Percentiles rank a stretch among this genome's conserved stretches.
Conservation (phyloP, 257 asterid genomes). For the Coffea canephora region DNA sequence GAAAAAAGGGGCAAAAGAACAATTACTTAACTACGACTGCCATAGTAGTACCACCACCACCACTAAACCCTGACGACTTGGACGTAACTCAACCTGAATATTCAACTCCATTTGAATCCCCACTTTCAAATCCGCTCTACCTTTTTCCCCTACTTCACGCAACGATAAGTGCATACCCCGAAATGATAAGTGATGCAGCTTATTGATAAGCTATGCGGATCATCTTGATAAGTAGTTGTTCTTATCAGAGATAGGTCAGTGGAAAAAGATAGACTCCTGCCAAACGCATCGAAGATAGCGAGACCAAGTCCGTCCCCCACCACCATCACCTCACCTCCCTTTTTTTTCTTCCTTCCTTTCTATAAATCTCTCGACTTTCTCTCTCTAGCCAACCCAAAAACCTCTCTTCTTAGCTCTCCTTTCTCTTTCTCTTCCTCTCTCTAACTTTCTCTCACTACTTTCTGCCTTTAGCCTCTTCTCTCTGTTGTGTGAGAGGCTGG, state of each 20-base stretch:
- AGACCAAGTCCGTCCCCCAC: conserved; percentile 82
- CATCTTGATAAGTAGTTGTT: fast-evolving
- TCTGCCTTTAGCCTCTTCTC: conserved; percentile 20
- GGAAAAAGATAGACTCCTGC: conserved; percentile 67
- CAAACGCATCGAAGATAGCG: conserved; percentile 96
- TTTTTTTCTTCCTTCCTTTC: conserved; percentile 22
- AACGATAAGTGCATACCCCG: conserved; percentile 10
- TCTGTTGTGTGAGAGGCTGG: conserved; percentile 5
- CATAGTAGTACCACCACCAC: too few relatives aligned
- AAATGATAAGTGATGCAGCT: fast-evolving
- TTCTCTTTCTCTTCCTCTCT: conserved; percentile 17
- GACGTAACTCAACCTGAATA: conserved; percentile 64
- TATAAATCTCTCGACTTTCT: conserved; percentile 2
- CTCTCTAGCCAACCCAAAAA: neutral
- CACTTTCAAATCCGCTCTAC: conserved; percentile 75
- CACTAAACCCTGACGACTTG: neutral
- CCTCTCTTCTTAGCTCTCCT: conserved; percentile 16
- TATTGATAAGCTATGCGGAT: neutral
- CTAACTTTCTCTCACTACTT: conserved; percentile 25
- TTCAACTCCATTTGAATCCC: conserved; percentile 68
- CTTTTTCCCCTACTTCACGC: conserved; percentile 57
- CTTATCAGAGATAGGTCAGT: conserved; percentile 61
- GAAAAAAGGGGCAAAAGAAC: neutral
- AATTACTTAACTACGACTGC: neutral
- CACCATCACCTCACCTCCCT: conserved; percentile 33